These are phyloP conservation scores for Nicotiana sylvestris DNA, from an alignment of 257 asterid genomes.

Conservation along the genomic window DNA sequence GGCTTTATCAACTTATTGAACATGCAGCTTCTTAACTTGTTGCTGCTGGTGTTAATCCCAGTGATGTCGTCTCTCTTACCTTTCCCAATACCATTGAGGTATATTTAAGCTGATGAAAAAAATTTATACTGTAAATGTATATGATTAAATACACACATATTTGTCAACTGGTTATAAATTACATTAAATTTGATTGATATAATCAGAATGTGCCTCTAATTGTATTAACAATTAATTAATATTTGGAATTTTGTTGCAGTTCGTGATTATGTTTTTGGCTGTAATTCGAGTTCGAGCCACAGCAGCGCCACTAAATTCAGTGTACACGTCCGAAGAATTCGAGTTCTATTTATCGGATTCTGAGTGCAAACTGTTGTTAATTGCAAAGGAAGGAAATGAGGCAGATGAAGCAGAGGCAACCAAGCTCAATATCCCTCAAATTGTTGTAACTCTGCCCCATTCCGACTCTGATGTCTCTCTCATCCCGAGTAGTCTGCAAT, in stretches of 20 bases:
- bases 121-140: not conserved
- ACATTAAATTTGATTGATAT: not conserved
- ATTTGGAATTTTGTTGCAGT: constrained; percentile 39
- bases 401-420: constrained; percentile 85
- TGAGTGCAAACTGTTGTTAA: constrained; percentile 61
- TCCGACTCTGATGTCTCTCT: constrained; percentile 42
- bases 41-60: constrained; percentile 77
- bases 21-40: constrained; percentile 64
- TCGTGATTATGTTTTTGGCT: constrained; percentile 73
- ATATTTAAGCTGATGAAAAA: not conserved
- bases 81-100: constrained; percentile 93
- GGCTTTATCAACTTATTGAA: constrained; percentile 58
- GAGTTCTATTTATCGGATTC: constrained; percentile 87
- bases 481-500: constrained; percentile 32
- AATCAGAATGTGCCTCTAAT: not conserved
- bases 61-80: constrained; percentile 87
- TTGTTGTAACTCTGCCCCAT: constrained; percentile 45
- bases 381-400: constrained; percentile 76
- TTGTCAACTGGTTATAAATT: not conserved
- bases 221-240: not conserved
- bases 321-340: constrained; percentile 86
- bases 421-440: constrained; percentile 71
- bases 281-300: constrained; percentile 83
- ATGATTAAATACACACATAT: not conserved
- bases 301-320: constrained; percentile 88